Conservation (phyloP, 805 yeast species). For the Candida khao-thaluensis region DNA sequence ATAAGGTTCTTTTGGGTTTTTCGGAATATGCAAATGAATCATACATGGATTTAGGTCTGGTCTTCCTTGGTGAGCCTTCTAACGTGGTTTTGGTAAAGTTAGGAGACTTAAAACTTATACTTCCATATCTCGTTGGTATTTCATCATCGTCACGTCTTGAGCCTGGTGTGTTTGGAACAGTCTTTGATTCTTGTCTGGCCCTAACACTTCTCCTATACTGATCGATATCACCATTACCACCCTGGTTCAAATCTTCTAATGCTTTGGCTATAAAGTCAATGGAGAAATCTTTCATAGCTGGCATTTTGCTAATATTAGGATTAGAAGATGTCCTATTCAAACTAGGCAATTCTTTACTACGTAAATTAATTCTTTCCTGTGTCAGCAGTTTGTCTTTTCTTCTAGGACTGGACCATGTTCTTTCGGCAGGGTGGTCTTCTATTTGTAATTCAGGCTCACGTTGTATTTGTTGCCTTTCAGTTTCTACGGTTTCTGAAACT, state of each 20-base stretch:
- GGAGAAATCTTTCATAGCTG: constrained; percentile 43
- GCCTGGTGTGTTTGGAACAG: constrained; percentile 20
- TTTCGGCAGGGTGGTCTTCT: constrained; percentile 5
- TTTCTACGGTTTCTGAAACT: no score
- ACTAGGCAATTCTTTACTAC: constrained; percentile 29
- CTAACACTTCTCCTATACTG: constrained; percentile 41
- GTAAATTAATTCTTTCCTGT: constrained; percentile 39
- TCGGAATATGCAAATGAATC: constrained; percentile 14
- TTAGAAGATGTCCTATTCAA: constrained; percentile 8
- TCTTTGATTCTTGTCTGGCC: constrained; percentile 15
- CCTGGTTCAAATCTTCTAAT: constrained; percentile 43
- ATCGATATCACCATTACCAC: constrained; percentile 45
- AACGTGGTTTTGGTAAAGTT: constrained; percentile 1
- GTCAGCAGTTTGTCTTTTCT: constrained; percentile 29
- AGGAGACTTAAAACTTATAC: constrained; percentile 20
- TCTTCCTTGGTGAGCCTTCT: constrained; percentile 14
- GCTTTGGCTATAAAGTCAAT: constrained; percentile 48
- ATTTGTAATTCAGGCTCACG: no score
- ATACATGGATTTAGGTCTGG: constrained; percentile 28
- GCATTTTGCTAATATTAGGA: constrained; percentile 21
- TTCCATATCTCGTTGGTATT: constrained; percentile 37
- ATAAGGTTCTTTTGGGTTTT: constrained; percentile 22
- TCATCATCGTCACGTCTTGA: constrained; percentile 28
- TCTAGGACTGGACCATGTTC: constrained; percentile 47
- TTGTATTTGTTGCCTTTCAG: no score